Conservation (phyloP, 805 yeast species). For the Diddensiella santjacobensis region DNA sequence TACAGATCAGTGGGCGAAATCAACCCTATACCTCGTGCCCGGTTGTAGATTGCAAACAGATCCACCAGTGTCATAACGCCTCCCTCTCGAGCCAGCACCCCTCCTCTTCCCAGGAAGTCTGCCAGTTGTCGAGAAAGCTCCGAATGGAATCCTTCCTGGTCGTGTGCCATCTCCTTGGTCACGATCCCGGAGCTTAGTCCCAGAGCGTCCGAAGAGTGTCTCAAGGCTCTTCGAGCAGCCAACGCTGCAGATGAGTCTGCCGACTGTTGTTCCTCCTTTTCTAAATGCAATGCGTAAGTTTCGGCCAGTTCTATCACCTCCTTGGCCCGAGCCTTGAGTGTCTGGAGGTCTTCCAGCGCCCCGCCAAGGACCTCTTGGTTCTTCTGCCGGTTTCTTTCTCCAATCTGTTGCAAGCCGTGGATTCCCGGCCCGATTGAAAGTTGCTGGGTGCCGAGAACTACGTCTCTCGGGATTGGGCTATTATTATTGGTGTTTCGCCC, state of each 20-base stretch:
- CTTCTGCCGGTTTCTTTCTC: conserved; percentile 50
- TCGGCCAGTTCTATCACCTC: conserved; percentile 60
- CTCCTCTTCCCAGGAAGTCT: conserved; percentile 53
- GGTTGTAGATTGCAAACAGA: conserved; percentile 58
- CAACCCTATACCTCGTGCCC: conserved; percentile 61
- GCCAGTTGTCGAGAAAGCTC: conserved; percentile 78
- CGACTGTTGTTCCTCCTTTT: conserved; percentile 17
- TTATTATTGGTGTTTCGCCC: not conserved
- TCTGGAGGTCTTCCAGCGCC: conserved; percentile 73
- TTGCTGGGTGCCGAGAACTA: not conserved
- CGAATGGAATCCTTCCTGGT: conserved; percentile 34
- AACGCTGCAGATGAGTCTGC: conserved; percentile 12
- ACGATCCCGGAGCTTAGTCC: conserved; percentile 33
- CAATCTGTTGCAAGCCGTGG: conserved; percentile 59
- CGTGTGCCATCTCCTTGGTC: conserved; percentile 37
- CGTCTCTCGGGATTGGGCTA: not conserved
- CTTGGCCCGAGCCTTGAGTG: conserved; percentile 71
- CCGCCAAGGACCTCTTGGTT: conserved; percentile 59
- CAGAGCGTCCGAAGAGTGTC: conserved; percentile 31
- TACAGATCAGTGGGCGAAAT: conserved; percentile 66
- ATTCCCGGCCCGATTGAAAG: conserved; percentile 47
- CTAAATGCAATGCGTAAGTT: conserved; percentile 32
- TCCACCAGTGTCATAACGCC: conserved; percentile 62
- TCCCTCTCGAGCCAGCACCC: conserved; percentile 48
- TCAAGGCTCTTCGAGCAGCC: conserved; percentile 36